Evolutionary conservation across 495 filamentous ascomycete genomes (phyloP).

Genomic region (Aspergillus heteromorphus): DNA sequence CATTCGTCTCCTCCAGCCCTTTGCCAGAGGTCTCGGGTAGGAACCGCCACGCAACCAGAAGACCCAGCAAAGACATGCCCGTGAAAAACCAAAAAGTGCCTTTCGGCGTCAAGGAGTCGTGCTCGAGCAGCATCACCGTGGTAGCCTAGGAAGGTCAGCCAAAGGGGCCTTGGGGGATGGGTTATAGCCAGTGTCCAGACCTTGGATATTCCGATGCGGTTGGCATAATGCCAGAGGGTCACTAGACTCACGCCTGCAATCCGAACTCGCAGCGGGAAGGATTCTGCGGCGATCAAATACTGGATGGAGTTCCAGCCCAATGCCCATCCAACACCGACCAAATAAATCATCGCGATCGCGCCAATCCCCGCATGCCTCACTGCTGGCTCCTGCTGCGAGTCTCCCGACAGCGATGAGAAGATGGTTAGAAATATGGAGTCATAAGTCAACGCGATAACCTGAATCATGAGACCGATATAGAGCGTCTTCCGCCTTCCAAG

Average conservation of each 20-base stretch:
- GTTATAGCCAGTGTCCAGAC: background rate
- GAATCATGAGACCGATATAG: slow-evolving; percentile 49
- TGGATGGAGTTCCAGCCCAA: slow-evolving; percentile 17
- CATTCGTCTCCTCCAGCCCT: background rate
- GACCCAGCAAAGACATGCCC: background rate
- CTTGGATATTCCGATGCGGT: slow-evolving; percentile 1
- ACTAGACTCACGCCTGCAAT: background rate
- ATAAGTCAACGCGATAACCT: slow-evolving; percentile 54
- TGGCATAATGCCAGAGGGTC: background rate
- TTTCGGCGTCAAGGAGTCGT: background rate
- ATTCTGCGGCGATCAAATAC: slow-evolving; percentile 12
- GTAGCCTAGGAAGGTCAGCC: background rate
- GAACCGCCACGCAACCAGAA: background rate
- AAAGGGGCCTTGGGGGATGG: no score
- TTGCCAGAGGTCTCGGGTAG: background rate
- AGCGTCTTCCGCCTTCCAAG: slow-evolving; percentile 55
- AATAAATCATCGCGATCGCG: slow-evolving; percentile 13
- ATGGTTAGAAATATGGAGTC: slow-evolving; percentile 54
- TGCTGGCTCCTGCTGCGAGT: background rate
- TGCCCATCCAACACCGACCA: slow-evolving; percentile 14
- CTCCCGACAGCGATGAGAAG: slow-evolving; percentile 10
- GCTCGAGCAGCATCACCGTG: background rate
- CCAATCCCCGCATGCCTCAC: background rate
- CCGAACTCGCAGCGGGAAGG: slow-evolving; percentile 11
- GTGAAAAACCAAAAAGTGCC: slow-evolving; percentile 3